Evolutionary conservation across 2,329 filamentous ascomycete genomes (phyloP).

Genomic region (Xylaria sp.): DNA sequence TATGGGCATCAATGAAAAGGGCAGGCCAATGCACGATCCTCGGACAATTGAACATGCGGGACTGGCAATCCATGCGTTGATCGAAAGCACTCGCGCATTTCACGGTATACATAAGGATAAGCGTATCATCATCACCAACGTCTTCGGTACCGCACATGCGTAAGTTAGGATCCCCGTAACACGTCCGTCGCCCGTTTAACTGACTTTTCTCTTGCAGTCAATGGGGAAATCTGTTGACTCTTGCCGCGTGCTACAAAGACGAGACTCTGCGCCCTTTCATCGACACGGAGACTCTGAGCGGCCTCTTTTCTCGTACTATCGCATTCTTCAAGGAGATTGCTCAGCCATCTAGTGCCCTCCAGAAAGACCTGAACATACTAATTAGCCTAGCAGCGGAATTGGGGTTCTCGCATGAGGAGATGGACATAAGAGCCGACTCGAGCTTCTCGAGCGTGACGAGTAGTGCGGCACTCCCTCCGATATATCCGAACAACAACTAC

Average conservation of each 20-base stretch:
- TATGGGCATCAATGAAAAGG: constrained; percentile 35
- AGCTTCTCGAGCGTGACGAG: constrained; percentile 58
- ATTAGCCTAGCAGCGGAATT: constrained; percentile 59
- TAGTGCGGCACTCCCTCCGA: constrained; percentile 40
- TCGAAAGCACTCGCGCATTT: constrained; percentile 88
- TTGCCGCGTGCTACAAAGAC: constrained; percentile 82
- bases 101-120: constrained; percentile 67
- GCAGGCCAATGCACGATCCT: constrained; percentile 46
- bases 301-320: constrained; percentile 79
- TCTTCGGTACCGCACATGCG: constrained; percentile 96
- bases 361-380: constrained; percentile 79
- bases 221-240: constrained; percentile 95
- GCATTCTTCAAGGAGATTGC: constrained; percentile 76
- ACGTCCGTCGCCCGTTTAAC: constrained; percentile 10
- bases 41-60: constrained; percentile 66
- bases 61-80: constrained; percentile 77
- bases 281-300: constrained; percentile 63
- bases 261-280: constrained; percentile 69
- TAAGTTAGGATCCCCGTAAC: constrained; percentile 64
- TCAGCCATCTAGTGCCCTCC: constrained; percentile 79
- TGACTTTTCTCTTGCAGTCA: constrained; percentile 66
- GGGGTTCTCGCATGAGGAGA: constrained; percentile 54
- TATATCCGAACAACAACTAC: constrained; percentile 40
- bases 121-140: constrained; percentile 89
- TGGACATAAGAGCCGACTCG: constrained; percentile 49